Percentiles rank a stretch among this genome's conserved stretches.
Evolutionary conservation across 768 basidiomycete genomes (phyloP).

Genomic region (Tylopilus vinaceipallidus): DNA sequence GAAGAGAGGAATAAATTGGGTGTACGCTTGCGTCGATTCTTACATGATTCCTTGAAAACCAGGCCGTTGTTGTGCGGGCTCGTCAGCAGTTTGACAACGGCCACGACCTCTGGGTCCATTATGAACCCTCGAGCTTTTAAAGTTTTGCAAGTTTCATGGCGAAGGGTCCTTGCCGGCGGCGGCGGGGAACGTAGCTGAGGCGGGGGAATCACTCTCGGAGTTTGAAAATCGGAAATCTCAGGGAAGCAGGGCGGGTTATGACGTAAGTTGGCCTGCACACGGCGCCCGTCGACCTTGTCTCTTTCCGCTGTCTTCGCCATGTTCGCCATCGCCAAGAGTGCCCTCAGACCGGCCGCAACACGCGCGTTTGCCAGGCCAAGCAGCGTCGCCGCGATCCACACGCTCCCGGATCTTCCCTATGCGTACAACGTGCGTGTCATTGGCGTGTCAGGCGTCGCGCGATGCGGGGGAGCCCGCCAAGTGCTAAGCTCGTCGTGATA

Average conservation of each 20-base stretch:
- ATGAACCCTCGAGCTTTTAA: constrained; percentile 19
- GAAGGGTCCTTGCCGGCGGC: not conserved
- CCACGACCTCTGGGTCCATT: no score
- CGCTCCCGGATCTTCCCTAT: constrained; percentile 79
- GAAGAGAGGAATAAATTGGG: constrained; percentile 3
- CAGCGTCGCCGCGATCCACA: constrained; percentile 53
- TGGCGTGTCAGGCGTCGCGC: no score
- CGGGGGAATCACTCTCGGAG: constrained; percentile 2
- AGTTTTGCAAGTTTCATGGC: constrained; percentile 3
- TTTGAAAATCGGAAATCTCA: not conserved
- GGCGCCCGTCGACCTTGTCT: not conserved
- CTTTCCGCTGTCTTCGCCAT: constrained; percentile 27
- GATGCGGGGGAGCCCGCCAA: no score
- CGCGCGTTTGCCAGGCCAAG: constrained; percentile 46
- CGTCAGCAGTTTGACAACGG: no score
- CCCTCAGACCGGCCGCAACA: constrained; percentile 42
- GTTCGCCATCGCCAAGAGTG: constrained; percentile 47
- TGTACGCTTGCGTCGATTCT: constrained; percentile 7
- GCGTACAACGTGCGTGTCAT: constrained; percentile 60
- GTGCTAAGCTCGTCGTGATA: not conserved
- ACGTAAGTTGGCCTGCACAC: constrained; percentile 1
- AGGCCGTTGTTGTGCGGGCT: no score
- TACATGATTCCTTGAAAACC: no score
- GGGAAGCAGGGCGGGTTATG: not conserved
- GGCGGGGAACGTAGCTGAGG: not conserved